Evolutionary conservation across 768 basidiomycete genomes (phyloP).

Genomic region (Hygrocybe coccinea): DNA sequence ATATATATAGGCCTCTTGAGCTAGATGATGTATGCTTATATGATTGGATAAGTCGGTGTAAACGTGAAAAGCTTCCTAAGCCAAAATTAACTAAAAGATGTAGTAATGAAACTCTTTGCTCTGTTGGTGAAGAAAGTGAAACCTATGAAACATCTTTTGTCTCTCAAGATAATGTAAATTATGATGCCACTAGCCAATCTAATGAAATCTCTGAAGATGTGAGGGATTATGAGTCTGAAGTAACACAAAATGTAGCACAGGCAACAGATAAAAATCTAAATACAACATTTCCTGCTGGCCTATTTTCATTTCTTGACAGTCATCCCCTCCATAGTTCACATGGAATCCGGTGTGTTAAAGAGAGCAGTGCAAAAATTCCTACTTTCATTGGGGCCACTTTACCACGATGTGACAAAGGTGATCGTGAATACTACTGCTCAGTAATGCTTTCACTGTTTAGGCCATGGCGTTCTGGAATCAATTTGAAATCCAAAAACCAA

Average conservation of each 20-base stretch:
- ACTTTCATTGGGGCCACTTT: constrained; percentile 29
- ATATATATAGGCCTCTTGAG: constrained; percentile 21
- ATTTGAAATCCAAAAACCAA: constrained; percentile 16
- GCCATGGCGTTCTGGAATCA: constrained; percentile 26
- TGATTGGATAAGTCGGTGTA: constrained; percentile 22
- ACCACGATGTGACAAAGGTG: constrained; percentile 29
- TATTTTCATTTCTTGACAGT: constrained; percentile 12
- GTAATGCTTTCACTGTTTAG: constrained; percentile 30
- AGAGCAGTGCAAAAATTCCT: constrained; percentile 12
- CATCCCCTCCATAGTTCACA: constrained; percentile 3
- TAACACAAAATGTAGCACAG: not conserved
- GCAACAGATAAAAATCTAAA: constrained; percentile 13
- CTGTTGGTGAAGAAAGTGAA: not conserved
- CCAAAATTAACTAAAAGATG: not conserved
- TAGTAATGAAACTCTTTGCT: not conserved
- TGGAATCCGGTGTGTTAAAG: not conserved
- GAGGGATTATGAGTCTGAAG: not conserved
- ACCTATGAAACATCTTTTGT: constrained; percentile 19
- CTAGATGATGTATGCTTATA: constrained; percentile 23
- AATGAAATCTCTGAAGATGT: no score
- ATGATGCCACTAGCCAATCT: no score
- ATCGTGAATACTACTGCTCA: constrained; percentile 28
- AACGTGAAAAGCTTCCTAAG: constrained; percentile 9
- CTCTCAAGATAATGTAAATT: no score
- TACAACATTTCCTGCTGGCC: constrained; percentile 24